Evolutionary conservation across 1,284 basidiomycete species (phyloP).

Genomic region (Tetrapyrgos nigripes): DNA sequence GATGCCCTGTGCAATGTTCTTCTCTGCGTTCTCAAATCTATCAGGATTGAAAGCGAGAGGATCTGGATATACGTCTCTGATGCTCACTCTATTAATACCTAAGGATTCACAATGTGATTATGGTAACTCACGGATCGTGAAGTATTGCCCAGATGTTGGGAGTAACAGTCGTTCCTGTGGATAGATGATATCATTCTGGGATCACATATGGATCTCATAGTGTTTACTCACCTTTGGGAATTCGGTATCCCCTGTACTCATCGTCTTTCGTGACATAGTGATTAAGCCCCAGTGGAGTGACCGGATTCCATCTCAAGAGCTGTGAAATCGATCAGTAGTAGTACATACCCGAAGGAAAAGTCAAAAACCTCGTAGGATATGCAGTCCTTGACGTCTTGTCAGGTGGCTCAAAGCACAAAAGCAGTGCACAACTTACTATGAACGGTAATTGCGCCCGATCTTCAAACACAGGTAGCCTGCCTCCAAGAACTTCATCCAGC

Average conservation of each 20-base stretch:
- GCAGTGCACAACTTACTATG: constrained; percentile 31
- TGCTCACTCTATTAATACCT: not conserved
- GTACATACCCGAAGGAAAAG: not conserved
- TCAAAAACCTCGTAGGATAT: constrained; percentile 39
- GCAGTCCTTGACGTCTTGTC: constrained; percentile 29
- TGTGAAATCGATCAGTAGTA: constrained; percentile 18
- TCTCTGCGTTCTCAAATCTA: constrained; percentile 33
- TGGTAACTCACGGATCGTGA: constrained; percentile 30
- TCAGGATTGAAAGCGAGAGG: constrained; percentile 40
- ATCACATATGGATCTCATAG: not conserved
- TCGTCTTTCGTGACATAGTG: constrained; percentile 46
- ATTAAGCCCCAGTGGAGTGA: constrained; percentile 45
- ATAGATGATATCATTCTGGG: not conserved
- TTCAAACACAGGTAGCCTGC: constrained; percentile 42
- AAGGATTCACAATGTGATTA: not conserved
- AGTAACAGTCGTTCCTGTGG: constrained; percentile 1
- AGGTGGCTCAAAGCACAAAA: not conserved
- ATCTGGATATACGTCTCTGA: constrained; percentile 36
- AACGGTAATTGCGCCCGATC: constrained; percentile 43
- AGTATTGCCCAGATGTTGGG: constrained; percentile 1
- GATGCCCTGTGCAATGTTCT: constrained; percentile 25
- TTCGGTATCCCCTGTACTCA: constrained; percentile 48
- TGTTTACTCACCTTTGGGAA: constrained; percentile 51
- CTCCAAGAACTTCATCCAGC: constrained; percentile 37
- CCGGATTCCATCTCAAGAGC: constrained; percentile 52